Conservation (phyloP, 1,284 basidiomycete genomes). For the Leucoagaricus sp. region DNA sequence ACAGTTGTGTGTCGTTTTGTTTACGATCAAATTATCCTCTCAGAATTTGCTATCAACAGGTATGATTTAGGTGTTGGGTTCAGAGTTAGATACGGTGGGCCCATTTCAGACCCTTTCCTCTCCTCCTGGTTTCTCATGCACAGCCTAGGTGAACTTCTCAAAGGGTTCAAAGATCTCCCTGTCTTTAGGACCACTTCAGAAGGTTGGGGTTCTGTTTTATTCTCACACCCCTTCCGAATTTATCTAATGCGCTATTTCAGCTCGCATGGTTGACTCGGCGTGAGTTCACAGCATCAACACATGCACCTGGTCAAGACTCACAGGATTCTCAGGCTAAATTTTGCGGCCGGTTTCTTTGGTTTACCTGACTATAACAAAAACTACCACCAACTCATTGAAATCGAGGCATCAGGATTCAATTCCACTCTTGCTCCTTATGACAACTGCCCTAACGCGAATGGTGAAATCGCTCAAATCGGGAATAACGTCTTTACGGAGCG, state of each 20-base stretch:
- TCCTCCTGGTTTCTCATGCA: not conserved
- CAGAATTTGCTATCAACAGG: conserved; percentile 24
- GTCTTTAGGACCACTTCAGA: conserved; percentile 65
- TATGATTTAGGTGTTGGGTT: conserved; percentile 51
- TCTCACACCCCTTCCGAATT: not conserved
- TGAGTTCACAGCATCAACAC: conserved; percentile 30
- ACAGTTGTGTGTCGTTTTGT: conserved; percentile 41
- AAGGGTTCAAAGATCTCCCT: conserved; percentile 50
- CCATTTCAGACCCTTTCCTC: not conserved
- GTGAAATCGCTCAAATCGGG: conserved; percentile 34
- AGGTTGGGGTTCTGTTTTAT: conserved; percentile 33
- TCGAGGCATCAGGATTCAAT: conserved; percentile 55
- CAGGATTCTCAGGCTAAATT: conserved; percentile 40
- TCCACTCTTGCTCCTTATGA: conserved; percentile 58
- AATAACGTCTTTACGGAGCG: conserved; percentile 26
- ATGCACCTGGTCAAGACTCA: not conserved
- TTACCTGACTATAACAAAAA: conserved; percentile 46
- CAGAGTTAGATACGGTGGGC: conserved; percentile 53
- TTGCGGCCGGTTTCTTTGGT: conserved; percentile 64
- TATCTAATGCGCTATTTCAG: conserved; percentile 15
- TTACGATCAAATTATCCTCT: not conserved
- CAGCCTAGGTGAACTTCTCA: conserved; percentile 41
- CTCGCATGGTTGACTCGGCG: conserved; percentile 55
- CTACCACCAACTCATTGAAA: conserved; percentile 52
- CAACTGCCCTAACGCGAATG: conserved; percentile 43